Percentiles rank a stretch among this genome's conserved stretches.
Conservation (phyloP, 805 yeast genomes). For the Suhomyces sp. region DNA sequence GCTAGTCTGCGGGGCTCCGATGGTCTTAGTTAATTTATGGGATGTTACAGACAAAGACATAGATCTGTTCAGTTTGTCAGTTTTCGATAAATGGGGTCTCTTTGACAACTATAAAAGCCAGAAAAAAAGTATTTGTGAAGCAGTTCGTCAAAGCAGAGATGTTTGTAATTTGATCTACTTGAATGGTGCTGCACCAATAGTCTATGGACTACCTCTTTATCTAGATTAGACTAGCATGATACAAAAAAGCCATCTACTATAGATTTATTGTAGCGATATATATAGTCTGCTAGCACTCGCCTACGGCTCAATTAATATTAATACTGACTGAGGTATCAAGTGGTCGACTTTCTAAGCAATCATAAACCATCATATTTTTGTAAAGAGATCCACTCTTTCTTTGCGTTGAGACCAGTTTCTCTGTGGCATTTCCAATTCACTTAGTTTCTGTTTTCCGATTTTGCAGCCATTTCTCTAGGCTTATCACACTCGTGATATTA, state of each 20-base stretch:
- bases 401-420: no score
- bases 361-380: no score
- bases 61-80: slow-evolving; percentile 65
- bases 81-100: slow-evolving; percentile 69
- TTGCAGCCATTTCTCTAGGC: background rate
- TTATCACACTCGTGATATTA: no score
- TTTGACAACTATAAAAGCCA: slow-evolving; percentile 12
- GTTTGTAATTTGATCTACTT: slow-evolving; percentile 67
- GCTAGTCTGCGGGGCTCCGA: slow-evolving; percentile 76
- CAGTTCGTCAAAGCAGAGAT: slow-evolving; percentile 61
- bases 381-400: no score
- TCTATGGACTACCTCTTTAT: slow-evolving; percentile 78
- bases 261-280: background rate
- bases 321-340: no score
- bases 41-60: slow-evolving; percentile 96
- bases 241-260: background rate
- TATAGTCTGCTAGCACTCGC: no score
- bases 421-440: no score
- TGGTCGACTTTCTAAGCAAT: no score
- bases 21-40: slow-evolving; percentile 87
- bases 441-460: background rate
- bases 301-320: background rate
- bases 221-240: background rate
- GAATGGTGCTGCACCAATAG: slow-evolving; percentile 91
- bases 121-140: slow-evolving; percentile 45